Base-by-base conservation (phyloP, 75 land plant genomes). In the Ceratopteris richardii region DNA sequence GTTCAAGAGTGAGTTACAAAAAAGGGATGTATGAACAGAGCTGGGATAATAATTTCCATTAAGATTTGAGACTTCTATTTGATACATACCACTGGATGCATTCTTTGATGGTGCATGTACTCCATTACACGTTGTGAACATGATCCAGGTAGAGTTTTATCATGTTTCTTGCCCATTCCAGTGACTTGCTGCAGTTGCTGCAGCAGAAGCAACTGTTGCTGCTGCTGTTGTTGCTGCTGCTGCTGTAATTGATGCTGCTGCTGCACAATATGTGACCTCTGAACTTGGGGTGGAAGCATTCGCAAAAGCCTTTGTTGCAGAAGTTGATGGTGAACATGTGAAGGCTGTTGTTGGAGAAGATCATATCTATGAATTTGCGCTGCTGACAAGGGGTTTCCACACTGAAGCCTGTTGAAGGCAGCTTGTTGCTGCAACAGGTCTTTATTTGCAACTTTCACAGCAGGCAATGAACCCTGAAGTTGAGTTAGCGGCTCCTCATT, bases 111-210 rank as follows among this genome's bases (percentile, higher is more conserved):
- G 50, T 71, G 65, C 33, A 71, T 22, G 18, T 71, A 71, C 53
- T 71, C 60, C 73, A 71, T 71, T 10, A 71, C 31, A 18, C 68
- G 69, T 14, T 61, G 68, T 1, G 73, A 56, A 29, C 73, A 71
- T 13, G 56, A 57, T 17, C 73, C 37, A 4, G 37, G 37, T 4
- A 33, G 9, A 33, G 3, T 4, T 9, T 33, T 33, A 33, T 33
- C 37, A 33, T 33, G 37, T 33, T 65, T 57, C 48, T 69, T 69
- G 27, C 37, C 21, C 51, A 29, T 25, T 22, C 57, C 71, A 46
- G 48, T 17, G 17, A 46, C 17, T 20, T 46, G 48, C 4, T 46
- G 48, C 48, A 7, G 48, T 17, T 29, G 44, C 61, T 56, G 67
- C 19, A 31, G 67, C 14, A 54, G 40, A 37, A 31, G 59, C 31